A percentile compares a stretch with the other conserved stretches of the same genome.
phyloP scores from a whole-genome alignment of 306 rosid genomes.

The Begonia masoniana region DNA sequence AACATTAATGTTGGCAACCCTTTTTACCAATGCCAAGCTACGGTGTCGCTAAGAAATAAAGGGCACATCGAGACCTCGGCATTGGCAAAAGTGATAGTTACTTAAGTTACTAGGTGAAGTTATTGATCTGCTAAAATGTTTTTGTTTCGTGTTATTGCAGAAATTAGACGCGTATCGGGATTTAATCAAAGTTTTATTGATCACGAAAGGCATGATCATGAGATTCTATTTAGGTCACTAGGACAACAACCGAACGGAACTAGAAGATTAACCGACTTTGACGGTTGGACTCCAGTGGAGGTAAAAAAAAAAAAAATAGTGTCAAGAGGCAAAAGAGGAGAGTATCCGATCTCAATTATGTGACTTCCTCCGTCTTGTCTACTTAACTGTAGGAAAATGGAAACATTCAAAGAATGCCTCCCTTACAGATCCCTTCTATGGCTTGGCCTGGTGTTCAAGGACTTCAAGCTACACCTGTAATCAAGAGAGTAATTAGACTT shows the following conservation, averaged over 20 bases:
- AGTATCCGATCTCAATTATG: constrained; percentile 1
- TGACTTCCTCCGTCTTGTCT: neutral
- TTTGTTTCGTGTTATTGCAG: constrained; percentile 22
- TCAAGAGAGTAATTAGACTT: constrained; percentile 71
- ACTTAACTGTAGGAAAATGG: constrained; percentile 47
- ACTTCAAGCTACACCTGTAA: constrained; percentile 52
- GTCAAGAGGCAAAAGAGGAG: no score
- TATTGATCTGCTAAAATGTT: neutral
- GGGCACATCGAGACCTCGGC: no score
- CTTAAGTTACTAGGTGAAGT: neutral
- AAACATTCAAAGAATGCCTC: constrained; percentile 41
- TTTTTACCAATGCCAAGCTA: no score
- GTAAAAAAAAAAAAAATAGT: constrained; percentile 18
- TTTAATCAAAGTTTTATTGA: constrained; percentile 46
- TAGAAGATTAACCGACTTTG: constrained; percentile 52
- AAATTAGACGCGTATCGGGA: constrained; percentile 54
- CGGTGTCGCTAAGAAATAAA: no score
- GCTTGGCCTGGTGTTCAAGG: constrained; percentile 77
- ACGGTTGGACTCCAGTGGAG: constrained; percentile 69
- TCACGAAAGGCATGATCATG: constrained; percentile 59
- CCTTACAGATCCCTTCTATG: constrained; percentile 44
- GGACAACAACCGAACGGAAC: constrained; percentile 31
- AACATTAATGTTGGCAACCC: no score
- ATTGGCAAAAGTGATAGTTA: no score
- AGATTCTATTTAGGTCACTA: constrained; percentile 53